These are phyloP conservation scores for Sphaerulina vaccinii DNA, from an alignment of 2,329 filamentous ascomycete genomes.

Conservation along the genomic window DNA sequence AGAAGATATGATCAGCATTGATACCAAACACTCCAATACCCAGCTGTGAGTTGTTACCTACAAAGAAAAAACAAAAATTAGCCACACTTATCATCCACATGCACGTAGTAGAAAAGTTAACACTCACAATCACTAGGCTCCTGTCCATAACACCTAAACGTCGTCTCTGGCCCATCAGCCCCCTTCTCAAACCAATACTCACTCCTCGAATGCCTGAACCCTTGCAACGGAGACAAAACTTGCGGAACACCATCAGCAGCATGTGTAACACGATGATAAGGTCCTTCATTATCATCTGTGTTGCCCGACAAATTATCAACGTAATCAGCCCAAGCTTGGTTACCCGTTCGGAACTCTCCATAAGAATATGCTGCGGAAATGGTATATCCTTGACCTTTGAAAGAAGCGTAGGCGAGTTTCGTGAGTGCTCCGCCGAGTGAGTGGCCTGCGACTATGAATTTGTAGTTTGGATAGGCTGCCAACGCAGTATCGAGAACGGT, in stretches of 20 bases:
- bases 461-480: conserved; percentile 4
- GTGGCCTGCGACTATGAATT: conserved; percentile 12
- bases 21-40: conserved; percentile 15
- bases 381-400: conserved; percentile 5
- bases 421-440: conserved; percentile 14
- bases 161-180: conserved; percentile 7
- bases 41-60: conserved; percentile 16
- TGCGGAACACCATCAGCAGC: conserved; percentile 11
- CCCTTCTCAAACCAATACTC: conserved; percentile 14
- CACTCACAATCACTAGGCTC: conserved; percentile 9
- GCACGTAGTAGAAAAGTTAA: not conserved
- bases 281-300: conserved; percentile 1
- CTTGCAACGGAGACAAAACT: not conserved
- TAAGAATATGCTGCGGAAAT: conserved; percentile 12
- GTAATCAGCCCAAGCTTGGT: conserved; percentile 11
- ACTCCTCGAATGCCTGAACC: conserved; percentile 7
- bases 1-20: conserved; percentile 19
- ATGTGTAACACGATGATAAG: conserved; percentile 18
- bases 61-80: not conserved
- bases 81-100: not conserved
- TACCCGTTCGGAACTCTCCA: conserved; percentile 13
- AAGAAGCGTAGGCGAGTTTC: conserved; percentile 10
- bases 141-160: conserved; percentile 7
- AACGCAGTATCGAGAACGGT: conserved; percentile 3
- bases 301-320: conserved; percentile 7